A percentile compares a stretch with the other conserved stretches of the same genome.
Evolutionary conservation across 2,329 filamentous ascomycete genomes (phyloP).

Genomic region (Didymella exigua): DNA sequence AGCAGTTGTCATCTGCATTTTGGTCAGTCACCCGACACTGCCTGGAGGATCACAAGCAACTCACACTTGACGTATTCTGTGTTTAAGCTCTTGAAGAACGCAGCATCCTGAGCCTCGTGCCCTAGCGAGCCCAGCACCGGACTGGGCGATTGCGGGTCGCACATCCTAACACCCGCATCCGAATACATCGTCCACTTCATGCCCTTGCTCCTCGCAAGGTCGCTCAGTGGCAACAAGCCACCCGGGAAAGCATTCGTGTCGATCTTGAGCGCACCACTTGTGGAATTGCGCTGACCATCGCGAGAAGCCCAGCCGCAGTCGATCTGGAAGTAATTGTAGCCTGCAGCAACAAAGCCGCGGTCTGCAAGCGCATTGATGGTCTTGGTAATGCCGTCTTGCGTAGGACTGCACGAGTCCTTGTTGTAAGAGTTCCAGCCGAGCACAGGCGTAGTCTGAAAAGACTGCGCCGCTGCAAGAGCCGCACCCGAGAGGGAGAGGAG

Average conservation of each 20-base stretch:
- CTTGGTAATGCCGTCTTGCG: constrained; percentile 23
- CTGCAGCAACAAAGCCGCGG: constrained; percentile 24
- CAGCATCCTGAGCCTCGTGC: constrained; percentile 25
- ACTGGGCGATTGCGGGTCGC: constrained; percentile 23
- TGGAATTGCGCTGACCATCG: constrained; percentile 24
- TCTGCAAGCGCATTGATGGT: constrained; percentile 25
- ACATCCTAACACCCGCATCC: constrained; percentile 29
- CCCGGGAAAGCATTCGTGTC: constrained; percentile 21
- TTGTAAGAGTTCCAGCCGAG: constrained; percentile 32
- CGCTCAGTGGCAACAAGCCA: constrained; percentile 25
- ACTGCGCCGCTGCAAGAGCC: constrained; percentile 19
- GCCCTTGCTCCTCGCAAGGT: constrained; percentile 27
- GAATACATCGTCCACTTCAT: constrained; percentile 35
- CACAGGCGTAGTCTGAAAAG: constrained; percentile 25
- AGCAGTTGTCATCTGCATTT: constrained; percentile 26
- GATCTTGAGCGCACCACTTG: constrained; percentile 23
- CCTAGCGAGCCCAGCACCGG: constrained; percentile 24
- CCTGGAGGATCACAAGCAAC: not conserved
- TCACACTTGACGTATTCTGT: constrained; percentile 29
- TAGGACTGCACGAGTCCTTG: constrained; percentile 24
- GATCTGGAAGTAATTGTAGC: constrained; percentile 30
- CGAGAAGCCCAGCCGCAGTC: constrained; percentile 28
- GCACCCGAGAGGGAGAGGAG: constrained; percentile 26
- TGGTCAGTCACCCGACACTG: not conserved
- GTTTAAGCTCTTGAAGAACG: constrained; percentile 28